Percentiles rank a stretch among this genome's conserved stretches.
phyloP scores from a whole-genome alignment of 1,139 yeast genomes.

The Kodamaea anthophila region DNA sequence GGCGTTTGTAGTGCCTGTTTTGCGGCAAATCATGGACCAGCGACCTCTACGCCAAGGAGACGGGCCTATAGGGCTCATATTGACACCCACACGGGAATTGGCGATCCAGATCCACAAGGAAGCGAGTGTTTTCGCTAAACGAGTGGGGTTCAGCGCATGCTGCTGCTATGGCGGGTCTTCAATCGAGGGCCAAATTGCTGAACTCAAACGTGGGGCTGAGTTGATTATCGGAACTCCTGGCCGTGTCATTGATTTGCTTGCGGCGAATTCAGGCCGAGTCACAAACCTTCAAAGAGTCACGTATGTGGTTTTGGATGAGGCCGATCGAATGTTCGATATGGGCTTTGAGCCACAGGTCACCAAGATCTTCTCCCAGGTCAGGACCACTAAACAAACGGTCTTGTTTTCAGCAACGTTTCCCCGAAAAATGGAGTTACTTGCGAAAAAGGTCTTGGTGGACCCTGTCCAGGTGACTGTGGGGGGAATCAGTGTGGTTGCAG shows the following conservation, averaged over 20 bases:
- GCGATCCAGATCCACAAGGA: constrained; percentile 81
- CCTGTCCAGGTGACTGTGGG: constrained; percentile 83
- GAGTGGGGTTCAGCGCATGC: constrained; percentile 43
- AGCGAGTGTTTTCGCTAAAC: constrained; percentile 50
- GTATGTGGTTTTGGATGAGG: constrained; percentile 87
- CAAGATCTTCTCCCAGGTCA: constrained; percentile 66
- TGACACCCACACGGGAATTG: constrained; percentile 92
- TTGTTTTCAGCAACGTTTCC: constrained; percentile 95
- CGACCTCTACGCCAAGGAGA: constrained; percentile 43
- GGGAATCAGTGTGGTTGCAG: constrained; percentile 75
- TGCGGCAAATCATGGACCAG: constrained; percentile 77
- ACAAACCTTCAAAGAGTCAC: constrained; percentile 66
- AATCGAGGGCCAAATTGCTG: constrained; percentile 76
- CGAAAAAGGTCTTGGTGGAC: constrained; percentile 50
- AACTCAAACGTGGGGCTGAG: constrained; percentile 71
- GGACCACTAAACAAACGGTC: constrained; percentile 91
- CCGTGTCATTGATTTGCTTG: constrained; percentile 78
- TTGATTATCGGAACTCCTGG: constrained; percentile 95
- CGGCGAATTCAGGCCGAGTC: constrained; percentile 79
- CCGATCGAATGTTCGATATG: constrained; percentile 94
- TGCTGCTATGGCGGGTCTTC: constrained; percentile 97
- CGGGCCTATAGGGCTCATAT: constrained; percentile 75
- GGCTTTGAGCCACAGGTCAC: constrained; percentile 97
- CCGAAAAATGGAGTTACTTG: constrained; percentile 67
- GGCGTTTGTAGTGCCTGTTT: constrained; percentile 77